phyloP scores from a whole-genome alignment of 2,329 filamentous ascomycete species.

The Onygena corvina region DNA sequence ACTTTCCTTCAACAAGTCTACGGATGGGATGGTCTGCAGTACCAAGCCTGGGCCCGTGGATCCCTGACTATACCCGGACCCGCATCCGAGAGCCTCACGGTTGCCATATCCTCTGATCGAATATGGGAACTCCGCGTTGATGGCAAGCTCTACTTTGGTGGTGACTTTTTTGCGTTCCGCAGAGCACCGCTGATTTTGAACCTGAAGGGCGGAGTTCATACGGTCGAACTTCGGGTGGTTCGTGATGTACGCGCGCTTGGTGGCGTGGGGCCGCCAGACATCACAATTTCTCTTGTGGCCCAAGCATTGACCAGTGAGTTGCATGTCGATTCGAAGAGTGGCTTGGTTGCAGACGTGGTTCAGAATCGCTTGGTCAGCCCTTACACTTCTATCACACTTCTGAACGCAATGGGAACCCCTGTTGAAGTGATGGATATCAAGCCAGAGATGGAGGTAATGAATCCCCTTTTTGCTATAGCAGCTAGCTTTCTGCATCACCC shows the following conservation, averaged over 20 bases:
- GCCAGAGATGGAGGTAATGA: not conserved
- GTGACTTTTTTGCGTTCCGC: constrained; percentile 44
- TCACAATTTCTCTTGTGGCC: constrained; percentile 33
- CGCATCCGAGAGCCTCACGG: constrained; percentile 18
- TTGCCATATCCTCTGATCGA: constrained; percentile 37
- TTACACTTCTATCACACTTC: constrained; percentile 39
- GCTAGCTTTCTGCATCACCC: no score
- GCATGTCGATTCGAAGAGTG: constrained; percentile 22
- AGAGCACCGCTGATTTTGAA: constrained; percentile 40
- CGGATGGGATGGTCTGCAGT: constrained; percentile 48
- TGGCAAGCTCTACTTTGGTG: constrained; percentile 42
- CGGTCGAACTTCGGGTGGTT: constrained; percentile 42
- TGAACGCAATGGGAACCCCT: constrained; percentile 31
- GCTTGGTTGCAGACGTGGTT: constrained; percentile 43
- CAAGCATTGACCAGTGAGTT: constrained; percentile 21
- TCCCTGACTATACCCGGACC: constrained; percentile 31
- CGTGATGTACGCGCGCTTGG: constrained; percentile 48
- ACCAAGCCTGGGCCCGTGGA: constrained; percentile 47
- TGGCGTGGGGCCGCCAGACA: constrained; percentile 36
- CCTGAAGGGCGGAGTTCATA: constrained; percentile 40
- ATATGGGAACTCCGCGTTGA: constrained; percentile 45
- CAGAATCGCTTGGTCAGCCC: constrained; percentile 36
- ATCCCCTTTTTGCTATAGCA: not conserved
- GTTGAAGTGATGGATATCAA: constrained; percentile 18
- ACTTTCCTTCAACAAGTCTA: constrained; percentile 42